These are phyloP conservation scores for Neopestalotiopsis clavispora DNA, from an alignment of 2,329 filamentous ascomycete genomes.

Conservation along the genomic window DNA sequence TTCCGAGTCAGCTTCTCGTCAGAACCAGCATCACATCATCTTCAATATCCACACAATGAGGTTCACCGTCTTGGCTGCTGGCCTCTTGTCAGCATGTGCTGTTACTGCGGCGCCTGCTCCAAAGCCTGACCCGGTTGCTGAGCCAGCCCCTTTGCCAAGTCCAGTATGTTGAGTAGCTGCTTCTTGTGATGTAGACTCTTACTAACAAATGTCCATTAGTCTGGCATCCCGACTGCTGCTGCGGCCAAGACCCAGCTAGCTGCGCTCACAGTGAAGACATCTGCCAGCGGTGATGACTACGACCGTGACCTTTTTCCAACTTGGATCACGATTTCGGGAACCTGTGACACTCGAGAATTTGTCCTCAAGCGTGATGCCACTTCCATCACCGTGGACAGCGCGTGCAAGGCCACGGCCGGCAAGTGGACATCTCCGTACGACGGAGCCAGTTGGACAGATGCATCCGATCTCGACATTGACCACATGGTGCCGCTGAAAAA, in stretches of 20 bases:
- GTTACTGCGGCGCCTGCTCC: slow-evolving; percentile 29
- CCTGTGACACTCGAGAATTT: slow-evolving; percentile 74
- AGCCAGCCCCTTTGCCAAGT: slow-evolving; percentile 22
- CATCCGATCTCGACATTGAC: slow-evolving; percentile 79
- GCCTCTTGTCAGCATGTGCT: slow-evolving; percentile 28
- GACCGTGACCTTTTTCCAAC: slow-evolving; percentile 71
- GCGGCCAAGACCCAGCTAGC: slow-evolving; percentile 63
- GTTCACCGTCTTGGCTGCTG: slow-evolving; percentile 27
- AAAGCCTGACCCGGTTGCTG: slow-evolving; percentile 10
- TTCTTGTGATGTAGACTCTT: neutral
- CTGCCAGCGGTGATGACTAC: slow-evolving; percentile 62
- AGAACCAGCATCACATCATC: neutral
- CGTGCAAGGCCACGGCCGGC: slow-evolving; percentile 69
- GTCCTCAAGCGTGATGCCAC: slow-evolving; percentile 77
- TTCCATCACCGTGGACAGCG: slow-evolving; percentile 59
- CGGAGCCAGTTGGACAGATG: slow-evolving; percentile 69
- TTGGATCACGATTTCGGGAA: slow-evolving; percentile 69
- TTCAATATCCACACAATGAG: slow-evolving; percentile 25
- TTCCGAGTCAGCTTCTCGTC: neutral
- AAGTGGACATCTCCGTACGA: slow-evolving; percentile 77
- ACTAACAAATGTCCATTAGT: slow-evolving; percentile 36
- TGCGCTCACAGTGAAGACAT: slow-evolving; percentile 60
- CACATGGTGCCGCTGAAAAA: slow-evolving; percentile 83
- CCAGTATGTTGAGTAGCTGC: slow-evolving; percentile 25
- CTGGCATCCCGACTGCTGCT: slow-evolving; percentile 66